These are phyloP conservation scores for Ogataea henricii DNA, from an alignment of 805 yeast genomes.

Conservation along the genomic window DNA sequence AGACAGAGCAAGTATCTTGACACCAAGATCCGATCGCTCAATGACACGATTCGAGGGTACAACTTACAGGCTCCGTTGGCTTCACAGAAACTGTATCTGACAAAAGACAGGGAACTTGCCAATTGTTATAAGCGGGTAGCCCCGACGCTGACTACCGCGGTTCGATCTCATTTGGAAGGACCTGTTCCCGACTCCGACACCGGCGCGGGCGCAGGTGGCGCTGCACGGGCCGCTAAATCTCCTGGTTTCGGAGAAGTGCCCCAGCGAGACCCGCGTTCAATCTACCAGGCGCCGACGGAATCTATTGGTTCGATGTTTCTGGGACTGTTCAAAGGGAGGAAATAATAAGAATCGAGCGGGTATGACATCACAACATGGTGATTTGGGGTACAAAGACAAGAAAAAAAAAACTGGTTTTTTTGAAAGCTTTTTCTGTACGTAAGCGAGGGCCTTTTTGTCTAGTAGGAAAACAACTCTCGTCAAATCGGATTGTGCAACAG, in stretches of 20 bases:
- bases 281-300: slow-evolving; percentile 34
- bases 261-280: slow-evolving; percentile 21
- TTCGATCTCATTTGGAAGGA: slow-evolving; percentile 26
- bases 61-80: slow-evolving; percentile 65
- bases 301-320: slow-evolving; percentile 32
- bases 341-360: neutral
- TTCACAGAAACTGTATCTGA: slow-evolving; percentile 57
- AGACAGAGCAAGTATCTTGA: slow-evolving; percentile 35
- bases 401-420: too few relatives aligned
- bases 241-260: slow-evolving; percentile 22
- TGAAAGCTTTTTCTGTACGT: too few relatives aligned
- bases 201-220: neutral
- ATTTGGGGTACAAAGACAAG: too few relatives aligned
- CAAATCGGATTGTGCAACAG: neutral
- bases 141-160: slow-evolving; percentile 22
- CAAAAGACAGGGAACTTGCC: slow-evolving; percentile 45
- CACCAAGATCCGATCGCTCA: slow-evolving; percentile 41
- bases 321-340: slow-evolving; percentile 23
- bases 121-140: slow-evolving; percentile 40
- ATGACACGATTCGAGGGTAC: slow-evolving; percentile 55
- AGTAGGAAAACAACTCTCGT: too few relatives aligned
- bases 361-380: neutral
- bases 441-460: too few relatives aligned
- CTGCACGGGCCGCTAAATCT: neutral
- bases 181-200: neutral